phyloP scores from a whole-genome alignment of 768 basidiomycete species.

The Antrodiella citrinella region DNA sequence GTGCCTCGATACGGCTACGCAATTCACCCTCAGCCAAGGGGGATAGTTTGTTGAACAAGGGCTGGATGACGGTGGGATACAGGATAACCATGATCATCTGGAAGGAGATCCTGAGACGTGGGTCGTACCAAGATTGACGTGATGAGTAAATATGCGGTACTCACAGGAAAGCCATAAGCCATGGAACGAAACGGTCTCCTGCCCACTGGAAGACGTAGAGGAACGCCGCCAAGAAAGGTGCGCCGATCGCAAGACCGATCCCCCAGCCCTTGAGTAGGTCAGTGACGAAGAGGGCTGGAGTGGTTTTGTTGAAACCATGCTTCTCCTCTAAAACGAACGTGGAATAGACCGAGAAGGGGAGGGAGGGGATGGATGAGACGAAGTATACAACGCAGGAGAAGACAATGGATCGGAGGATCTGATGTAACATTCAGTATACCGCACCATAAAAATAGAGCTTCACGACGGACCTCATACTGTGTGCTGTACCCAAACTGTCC shows the following conservation, averaged over 20 bases:
- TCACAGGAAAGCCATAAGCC: constrained; percentile 89
- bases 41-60: constrained; percentile 95
- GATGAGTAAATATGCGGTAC: constrained; percentile 19
- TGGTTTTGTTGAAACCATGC: constrained; percentile 97
- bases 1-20: constrained; percentile 63
- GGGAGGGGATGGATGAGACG: constrained; percentile 54
- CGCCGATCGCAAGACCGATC: constrained; percentile 62
- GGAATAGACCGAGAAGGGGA: constrained; percentile 75
- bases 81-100: constrained; percentile 78
- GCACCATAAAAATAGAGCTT: background rate
- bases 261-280: constrained; percentile 80
- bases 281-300: constrained; percentile 60
- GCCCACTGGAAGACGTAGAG: constrained; percentile 90
- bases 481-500: constrained; percentile 51
- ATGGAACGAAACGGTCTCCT: constrained; percentile 86
- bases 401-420: constrained; percentile 82
- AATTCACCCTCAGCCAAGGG: constrained; percentile 74
- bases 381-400: constrained; percentile 66
- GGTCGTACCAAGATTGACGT: background rate
- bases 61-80: constrained; percentile 85
- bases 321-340: constrained; percentile 94
- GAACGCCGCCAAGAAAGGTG: constrained; percentile 83
- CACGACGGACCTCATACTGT: constrained; percentile 59
- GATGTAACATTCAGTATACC: background rate
- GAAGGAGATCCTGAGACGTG: constrained; percentile 54